A percentile compares a stretch with the other conserved stretches of the same genome.
Conservation (phyloP, 2,329 filamentous ascomycete genomes). For the Aspergillus luchuensis region DNA sequence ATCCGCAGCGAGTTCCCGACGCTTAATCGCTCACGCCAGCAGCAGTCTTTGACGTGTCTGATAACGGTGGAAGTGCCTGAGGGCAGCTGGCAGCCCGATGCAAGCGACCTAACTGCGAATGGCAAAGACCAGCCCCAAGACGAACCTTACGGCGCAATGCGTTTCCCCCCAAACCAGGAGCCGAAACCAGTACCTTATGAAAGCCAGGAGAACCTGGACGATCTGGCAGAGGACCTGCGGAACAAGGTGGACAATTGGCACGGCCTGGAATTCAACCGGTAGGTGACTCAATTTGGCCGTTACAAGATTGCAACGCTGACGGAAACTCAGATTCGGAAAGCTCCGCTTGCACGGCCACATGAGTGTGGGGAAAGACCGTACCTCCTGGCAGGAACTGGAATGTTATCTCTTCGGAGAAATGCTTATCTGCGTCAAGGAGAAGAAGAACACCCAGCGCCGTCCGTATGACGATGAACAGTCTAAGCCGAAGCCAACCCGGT, state of each 20-base stretch:
- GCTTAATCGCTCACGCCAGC: constrained; percentile 84
- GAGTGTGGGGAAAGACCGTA: constrained; percentile 90
- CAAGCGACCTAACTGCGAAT: constrained; percentile 70
- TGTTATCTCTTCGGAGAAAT: constrained; percentile 98
- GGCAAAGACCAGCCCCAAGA: constrained; percentile 51
- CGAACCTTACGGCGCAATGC: constrained; percentile 57
- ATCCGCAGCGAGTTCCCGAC: constrained; percentile 97
- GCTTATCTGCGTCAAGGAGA: constrained; percentile 99
- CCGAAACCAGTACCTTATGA: constrained; percentile 72
- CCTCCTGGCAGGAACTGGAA: constrained; percentile 96
- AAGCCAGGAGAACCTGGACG: constrained; percentile 72
- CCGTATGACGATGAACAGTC: constrained; percentile 64
- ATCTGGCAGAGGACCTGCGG: constrained; percentile 82
- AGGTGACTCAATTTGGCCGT: constrained; percentile 28
- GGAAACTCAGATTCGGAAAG: constrained; percentile 76
- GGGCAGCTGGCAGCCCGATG: constrained; percentile 83
- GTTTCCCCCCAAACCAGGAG: constrained; percentile 44
- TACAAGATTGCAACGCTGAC: constrained; percentile 1
- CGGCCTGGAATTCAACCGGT: constrained; percentile 85
- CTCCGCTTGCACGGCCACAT: constrained; percentile 86
- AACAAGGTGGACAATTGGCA: constrained; percentile 98
- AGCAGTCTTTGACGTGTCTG: constrained; percentile 91
- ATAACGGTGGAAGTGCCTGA: constrained; percentile 93
- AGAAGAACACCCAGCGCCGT: constrained; percentile 63
- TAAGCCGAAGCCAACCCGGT: constrained; percentile 69